Evolutionary conservation across 495 filamentous ascomycete species (phyloP).

Genomic region (Penicillium lagena): DNA sequence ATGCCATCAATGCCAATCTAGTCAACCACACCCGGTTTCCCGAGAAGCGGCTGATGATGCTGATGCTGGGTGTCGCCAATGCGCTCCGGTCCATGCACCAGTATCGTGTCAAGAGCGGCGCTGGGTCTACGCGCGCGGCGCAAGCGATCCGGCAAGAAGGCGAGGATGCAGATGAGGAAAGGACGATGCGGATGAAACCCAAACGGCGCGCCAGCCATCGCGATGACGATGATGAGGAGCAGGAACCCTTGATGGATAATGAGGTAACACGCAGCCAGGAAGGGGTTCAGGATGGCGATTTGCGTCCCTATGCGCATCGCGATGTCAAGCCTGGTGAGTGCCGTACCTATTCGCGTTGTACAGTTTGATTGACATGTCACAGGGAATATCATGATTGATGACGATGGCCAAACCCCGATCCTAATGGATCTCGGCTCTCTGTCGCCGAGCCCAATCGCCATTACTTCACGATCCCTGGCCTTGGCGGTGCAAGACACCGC

Average conservation of each 20-base stretch:
- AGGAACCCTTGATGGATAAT: constrained; percentile 75
- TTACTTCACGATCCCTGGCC: constrained; percentile 86
- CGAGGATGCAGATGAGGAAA: constrained; percentile 55
- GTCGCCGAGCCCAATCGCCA: constrained; percentile 80
- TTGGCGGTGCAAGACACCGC: constrained; percentile 89
- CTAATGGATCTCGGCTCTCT: constrained; percentile 98
- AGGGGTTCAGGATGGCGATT: constrained; percentile 61
- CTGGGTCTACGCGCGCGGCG: constrained; percentile 49
- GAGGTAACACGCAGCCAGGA: constrained; percentile 70
- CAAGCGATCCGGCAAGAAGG: constrained; percentile 53
- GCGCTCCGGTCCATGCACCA: constrained; percentile 88
- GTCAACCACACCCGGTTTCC: constrained; percentile 96
- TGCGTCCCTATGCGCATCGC: constrained; percentile 84
- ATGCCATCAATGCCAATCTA: constrained; percentile 96
- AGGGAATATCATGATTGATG: constrained; percentile 94
- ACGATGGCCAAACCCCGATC: constrained; percentile 79
- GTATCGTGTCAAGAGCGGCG: constrained; percentile 60
- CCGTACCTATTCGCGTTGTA: no score
- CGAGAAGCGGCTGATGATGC: constrained; percentile 75
- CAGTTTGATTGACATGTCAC: no score
- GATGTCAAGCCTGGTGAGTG: constrained; percentile 90
- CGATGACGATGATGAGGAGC: constrained; percentile 62
- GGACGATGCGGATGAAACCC: constrained; percentile 47
- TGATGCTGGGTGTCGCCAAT: constrained; percentile 87
- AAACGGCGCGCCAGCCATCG: constrained; percentile 37